phyloP scores from a whole-genome alignment of 805 yeast species.

The Ogataea nakhonphanomensis region DNA sequence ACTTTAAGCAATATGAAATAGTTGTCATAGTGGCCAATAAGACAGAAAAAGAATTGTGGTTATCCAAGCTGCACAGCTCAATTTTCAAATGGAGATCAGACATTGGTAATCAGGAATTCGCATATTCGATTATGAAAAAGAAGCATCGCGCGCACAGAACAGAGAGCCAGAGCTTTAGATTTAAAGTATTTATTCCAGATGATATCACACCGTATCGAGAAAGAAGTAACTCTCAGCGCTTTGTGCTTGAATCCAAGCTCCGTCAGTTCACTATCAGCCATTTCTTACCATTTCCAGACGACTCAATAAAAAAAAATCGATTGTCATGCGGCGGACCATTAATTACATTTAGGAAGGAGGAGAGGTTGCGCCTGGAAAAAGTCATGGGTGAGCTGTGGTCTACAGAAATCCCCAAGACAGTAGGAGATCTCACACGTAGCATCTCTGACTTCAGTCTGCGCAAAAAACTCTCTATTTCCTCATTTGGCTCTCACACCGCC shows the following conservation, averaged over 20 bases:
- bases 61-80: slow-evolving; percentile 22
- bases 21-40: slow-evolving; percentile 33
- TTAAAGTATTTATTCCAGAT: slow-evolving; percentile 16
- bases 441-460: slow-evolving; percentile 19
- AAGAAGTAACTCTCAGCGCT: slow-evolving; percentile 22
- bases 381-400: slow-evolving; percentile 33
- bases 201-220: slow-evolving; percentile 12
- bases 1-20: slow-evolving; percentile 42
- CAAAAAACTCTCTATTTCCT: slow-evolving; percentile 18
- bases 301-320: slow-evolving; percentile 8
- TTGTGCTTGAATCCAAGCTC: slow-evolving; percentile 20
- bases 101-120: slow-evolving; percentile 31
- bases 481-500: slow-evolving; percentile 13
- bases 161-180: slow-evolving; percentile 13
- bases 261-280: slow-evolving; percentile 21
- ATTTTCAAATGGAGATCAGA: slow-evolving; percentile 26
- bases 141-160: slow-evolving; percentile 8
- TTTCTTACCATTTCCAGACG: slow-evolving; percentile 10
- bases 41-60: slow-evolving; percentile 43
- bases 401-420: slow-evolving; percentile 25
- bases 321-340: slow-evolving; percentile 5
- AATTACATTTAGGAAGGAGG: slow-evolving; percentile 15
- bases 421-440: slow-evolving; percentile 16
- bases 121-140: slow-evolving; percentile 23
- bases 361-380: slow-evolving; percentile 27